Percentiles rank a stretch among this genome's conserved stretches.
Evolutionary conservation across 495 filamentous ascomycete species (phyloP).

Genomic region (Hyaloscypha finlandica): DNA sequence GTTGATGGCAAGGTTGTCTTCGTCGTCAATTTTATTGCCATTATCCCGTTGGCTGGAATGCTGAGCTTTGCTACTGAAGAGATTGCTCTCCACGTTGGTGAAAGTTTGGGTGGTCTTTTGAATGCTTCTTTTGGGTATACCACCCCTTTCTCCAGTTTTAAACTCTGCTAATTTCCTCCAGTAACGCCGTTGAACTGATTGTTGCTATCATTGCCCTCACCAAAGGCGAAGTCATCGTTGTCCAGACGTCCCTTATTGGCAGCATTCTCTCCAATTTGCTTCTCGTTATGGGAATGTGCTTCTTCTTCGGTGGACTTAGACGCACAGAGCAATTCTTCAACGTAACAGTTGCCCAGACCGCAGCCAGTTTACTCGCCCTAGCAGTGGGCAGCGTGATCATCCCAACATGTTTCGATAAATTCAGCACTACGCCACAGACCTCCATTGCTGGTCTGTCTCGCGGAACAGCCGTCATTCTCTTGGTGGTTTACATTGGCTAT

Average conservation of each 20-base stretch:
- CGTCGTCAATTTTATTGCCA: conserved; percentile 85
- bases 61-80: conserved; percentile 93
- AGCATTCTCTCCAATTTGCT: conserved; percentile 91
- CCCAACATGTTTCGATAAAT: conserved; percentile 77
- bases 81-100: conserved; percentile 77
- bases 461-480: conserved; percentile 72
- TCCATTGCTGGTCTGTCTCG: conserved; percentile 61
- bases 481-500: conserved; percentile 76
- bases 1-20: conserved; percentile 59
- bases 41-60: conserved; percentile 85
- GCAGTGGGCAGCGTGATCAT: conserved; percentile 82
- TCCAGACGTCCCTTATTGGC: conserved; percentile 89
- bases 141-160: neutral
- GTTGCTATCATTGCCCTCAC: conserved; percentile 81
- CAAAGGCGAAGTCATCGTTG: conserved; percentile 76
- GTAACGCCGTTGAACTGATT: conserved; percentile 91
- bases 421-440: conserved; percentile 31
- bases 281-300: conserved; percentile 90
- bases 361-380: conserved; percentile 77
- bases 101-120: conserved; percentile 81
- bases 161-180: conserved; percentile 34
- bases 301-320: conserved; percentile 84
- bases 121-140: conserved; percentile 86
- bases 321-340: conserved; percentile 89
- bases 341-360: conserved; percentile 89